Evolutionary conservation across 2,329 filamentous ascomycete genomes (phyloP), one percentile per base, ranked within the genome.

Genomic region (Penicillium paneum): DNA sequence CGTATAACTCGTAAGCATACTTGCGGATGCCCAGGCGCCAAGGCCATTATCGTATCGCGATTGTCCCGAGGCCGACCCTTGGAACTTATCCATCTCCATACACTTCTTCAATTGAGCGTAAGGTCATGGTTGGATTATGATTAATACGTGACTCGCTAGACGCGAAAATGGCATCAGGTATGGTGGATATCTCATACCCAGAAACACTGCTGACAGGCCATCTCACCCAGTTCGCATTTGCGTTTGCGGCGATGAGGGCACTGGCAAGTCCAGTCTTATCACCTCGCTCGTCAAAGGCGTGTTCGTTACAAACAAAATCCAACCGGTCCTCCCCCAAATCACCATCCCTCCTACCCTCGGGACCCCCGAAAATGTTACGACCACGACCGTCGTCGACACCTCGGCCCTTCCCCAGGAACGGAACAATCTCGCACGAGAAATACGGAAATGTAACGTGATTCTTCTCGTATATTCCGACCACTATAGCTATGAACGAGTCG

Each of bases 401-500:
- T 97, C 93, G 32, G 91, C 94, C 35, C 84, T 96, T 10, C 94
- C 94, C 0, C 92, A 97, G 73, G 93, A 99, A 71, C 87, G 94
- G 63, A 90, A 88, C 56, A 92, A 87, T 17, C 80, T 99, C 55
- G 88, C 92, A 58, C 94, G 94, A 71, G 94, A 97, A 76, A 92
- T 99, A 58, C 87, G 94, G 61, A 97, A 97, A 74, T 94, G 89
- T 68, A 99, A 97, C 71, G 93, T 97, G 63, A 97, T 99, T 61
- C 81, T 97, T 17, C 84, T 99, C 40, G 92, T 99, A 51, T 99
- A 99, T 74, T 92, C 92, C 62, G 94, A 99, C 72, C 93, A 97
- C 76, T 99, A 99, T 79, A 97, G 92, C 81, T 99, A 97, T 77
- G 94, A 99, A 72, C 83, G 94, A 35, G 92, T 99, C 3, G 94